Conservation (phyloP, 2,329 filamentous ascomycete species). For the Periconia digitata region DNA sequence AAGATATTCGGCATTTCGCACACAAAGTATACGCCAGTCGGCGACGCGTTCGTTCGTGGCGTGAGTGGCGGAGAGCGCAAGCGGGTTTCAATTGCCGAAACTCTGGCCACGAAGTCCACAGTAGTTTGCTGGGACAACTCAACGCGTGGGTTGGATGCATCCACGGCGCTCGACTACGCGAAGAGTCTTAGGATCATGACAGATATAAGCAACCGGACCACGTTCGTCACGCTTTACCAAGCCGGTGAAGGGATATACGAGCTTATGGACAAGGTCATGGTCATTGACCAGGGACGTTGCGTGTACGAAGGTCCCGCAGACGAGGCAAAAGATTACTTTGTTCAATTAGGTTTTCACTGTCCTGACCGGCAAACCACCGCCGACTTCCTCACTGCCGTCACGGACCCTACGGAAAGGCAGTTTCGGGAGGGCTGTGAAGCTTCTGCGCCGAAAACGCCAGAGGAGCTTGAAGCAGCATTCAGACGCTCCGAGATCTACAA, state of each 20-base stretch:
- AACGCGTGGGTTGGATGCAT: slow-evolving; percentile 77
- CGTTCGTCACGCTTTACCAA: slow-evolving; percentile 71
- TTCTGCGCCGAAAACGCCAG: slow-evolving; percentile 67
- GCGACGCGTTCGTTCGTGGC: slow-evolving; percentile 71
- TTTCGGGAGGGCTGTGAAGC: slow-evolving; percentile 62
- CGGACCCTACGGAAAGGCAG: slow-evolving; percentile 70
- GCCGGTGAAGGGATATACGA: slow-evolving; percentile 70
- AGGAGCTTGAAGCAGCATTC: slow-evolving; percentile 70
- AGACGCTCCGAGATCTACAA: slow-evolving; percentile 63
- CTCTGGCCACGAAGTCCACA: slow-evolving; percentile 69
- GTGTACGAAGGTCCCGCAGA: slow-evolving; percentile 63
- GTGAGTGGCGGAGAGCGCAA: slow-evolving; percentile 81
- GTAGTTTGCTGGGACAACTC: slow-evolving; percentile 81
- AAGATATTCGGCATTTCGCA: slow-evolving; percentile 80
- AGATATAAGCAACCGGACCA: slow-evolving; percentile 71
- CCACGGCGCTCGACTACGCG: slow-evolving; percentile 76
- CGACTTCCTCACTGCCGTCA: slow-evolving; percentile 76
- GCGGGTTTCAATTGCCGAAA: slow-evolving; percentile 75
- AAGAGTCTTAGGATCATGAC: slow-evolving; percentile 79
- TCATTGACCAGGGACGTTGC: slow-evolving; percentile 72
- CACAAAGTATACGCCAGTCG: slow-evolving; percentile 72
- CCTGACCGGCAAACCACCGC: slow-evolving; percentile 68
- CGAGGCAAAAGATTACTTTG: slow-evolving; percentile 67
- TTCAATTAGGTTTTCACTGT: slow-evolving; percentile 64
- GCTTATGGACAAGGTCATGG: slow-evolving; percentile 77